Percentiles rank a stretch among this genome's conserved stretches.
These are phyloP conservation scores for Rugosomyces carneus DNA, from an alignment of 1,284 basidiomycete species.

Conservation along the genomic window DNA sequence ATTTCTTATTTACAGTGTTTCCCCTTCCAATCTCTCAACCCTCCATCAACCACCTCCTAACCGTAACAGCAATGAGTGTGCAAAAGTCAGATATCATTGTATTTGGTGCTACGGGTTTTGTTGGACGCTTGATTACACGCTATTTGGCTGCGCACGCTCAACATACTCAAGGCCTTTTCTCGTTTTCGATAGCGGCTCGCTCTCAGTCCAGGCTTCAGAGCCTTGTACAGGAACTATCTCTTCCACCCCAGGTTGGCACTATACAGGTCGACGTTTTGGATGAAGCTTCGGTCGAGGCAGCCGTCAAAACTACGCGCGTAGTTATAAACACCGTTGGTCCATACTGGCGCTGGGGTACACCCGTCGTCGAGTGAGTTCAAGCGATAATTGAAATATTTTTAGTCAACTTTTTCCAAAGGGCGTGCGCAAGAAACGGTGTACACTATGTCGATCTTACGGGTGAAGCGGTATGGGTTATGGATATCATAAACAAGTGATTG, in stretches of 20 bases:
- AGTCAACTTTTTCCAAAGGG: conserved; percentile 19
- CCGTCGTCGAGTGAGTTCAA: conserved; percentile 47
- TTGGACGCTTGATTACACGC: conserved; percentile 55
- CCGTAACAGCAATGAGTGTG: conserved; percentile 10
- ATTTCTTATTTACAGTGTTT: too few relatives aligned
- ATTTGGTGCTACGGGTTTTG: conserved; percentile 67
- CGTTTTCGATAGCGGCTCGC: conserved; percentile 55
- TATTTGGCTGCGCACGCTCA: conserved; percentile 60
- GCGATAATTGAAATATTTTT: background rate
- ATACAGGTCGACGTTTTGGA: conserved; percentile 17
- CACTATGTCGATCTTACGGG: conserved; percentile 43
- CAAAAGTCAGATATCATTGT: conserved; percentile 46
- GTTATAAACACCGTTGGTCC: conserved; percentile 67
- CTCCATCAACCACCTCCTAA: too few relatives aligned
- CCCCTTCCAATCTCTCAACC: too few relatives aligned
- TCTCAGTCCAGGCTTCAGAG: conserved; percentile 39
- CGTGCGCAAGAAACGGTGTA: conserved; percentile 35
- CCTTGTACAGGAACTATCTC: conserved; percentile 17
- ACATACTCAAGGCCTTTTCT: conserved; percentile 41
- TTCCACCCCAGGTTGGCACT: conserved; percentile 15
- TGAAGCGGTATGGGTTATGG: conserved; percentile 33
- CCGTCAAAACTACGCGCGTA: conserved; percentile 50
- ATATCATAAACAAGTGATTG: conserved; percentile 34
- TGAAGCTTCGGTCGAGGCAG: conserved; percentile 36
- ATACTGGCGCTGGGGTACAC: conserved; percentile 56